phyloP scores from a whole-genome alignment of 306 rosid genomes.

The Pyrus pyrifolia region DNA sequence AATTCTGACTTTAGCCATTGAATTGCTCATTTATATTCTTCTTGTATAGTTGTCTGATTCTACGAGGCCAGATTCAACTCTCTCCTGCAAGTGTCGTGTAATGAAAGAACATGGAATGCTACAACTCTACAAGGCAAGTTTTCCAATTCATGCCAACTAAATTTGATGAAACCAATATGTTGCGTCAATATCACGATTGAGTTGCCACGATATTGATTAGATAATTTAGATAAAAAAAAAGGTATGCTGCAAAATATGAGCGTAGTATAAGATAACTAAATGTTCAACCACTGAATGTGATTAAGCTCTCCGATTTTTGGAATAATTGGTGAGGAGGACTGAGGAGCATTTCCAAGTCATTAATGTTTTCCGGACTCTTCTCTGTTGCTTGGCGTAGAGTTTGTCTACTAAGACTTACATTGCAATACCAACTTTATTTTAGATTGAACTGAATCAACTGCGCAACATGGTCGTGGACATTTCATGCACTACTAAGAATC shows the following conservation, averaged over 20 bases:
- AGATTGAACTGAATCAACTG: conserved; percentile 32
- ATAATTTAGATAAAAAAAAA: not conserved
- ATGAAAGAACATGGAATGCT: conserved; percentile 27
- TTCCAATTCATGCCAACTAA: not conserved
- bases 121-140: conserved; percentile 33
- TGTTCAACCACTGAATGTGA: not conserved
- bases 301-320: not conserved
- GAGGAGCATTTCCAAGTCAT: not conserved
- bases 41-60: conserved; percentile 27
- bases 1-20: not conserved
- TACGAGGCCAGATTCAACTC: conserved; percentile 14
- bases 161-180: not conserved
- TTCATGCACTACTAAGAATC: conserved; percentile 33
- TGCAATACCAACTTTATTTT: not conserved
- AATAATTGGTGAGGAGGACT: not conserved
- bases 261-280: not conserved
- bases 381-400: not conserved
- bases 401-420: not conserved
- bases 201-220: not conserved
- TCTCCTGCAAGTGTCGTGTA: conserved; percentile 34
- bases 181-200: not conserved
- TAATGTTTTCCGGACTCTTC: not conserved
- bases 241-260: not conserved
- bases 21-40: not conserved
- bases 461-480: conserved; percentile 42